Conservation (phyloP, 2,329 filamentous ascomycete species). For the Curvularia lunata region DNA sequence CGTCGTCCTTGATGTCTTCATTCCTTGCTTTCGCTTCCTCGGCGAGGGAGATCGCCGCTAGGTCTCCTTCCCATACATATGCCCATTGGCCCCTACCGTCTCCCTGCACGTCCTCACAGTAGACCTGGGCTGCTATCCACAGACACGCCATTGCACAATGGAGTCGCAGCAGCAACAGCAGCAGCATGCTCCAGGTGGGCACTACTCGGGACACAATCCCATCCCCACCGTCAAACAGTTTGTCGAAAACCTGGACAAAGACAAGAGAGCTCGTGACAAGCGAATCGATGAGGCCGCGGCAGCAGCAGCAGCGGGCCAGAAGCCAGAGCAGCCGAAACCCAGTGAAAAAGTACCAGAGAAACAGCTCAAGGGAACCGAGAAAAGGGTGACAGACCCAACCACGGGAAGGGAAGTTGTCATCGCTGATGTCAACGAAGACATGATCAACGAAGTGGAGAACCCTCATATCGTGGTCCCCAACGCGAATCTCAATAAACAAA, state of each 20-base stretch:
- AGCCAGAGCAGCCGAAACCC: constrained; percentile 35
- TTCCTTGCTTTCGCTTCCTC: constrained; percentile 29
- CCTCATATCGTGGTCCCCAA: constrained; percentile 85
- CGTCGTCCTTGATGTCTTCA: constrained; percentile 9
- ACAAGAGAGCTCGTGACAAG: constrained; percentile 78
- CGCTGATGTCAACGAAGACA: constrained; percentile 75
- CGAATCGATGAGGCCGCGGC: constrained; percentile 64
- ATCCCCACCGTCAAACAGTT: constrained; percentile 89
- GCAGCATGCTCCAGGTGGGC: constrained; percentile 61
- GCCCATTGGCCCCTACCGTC: constrained; percentile 4
- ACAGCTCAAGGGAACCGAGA: constrained; percentile 57
- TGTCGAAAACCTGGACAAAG: constrained; percentile 75
- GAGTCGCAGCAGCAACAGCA: constrained; percentile 55
- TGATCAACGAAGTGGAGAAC: constrained; percentile 73
- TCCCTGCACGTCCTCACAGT: constrained; percentile 6
- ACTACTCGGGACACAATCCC: constrained; percentile 83
- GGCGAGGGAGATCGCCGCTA: constrained; percentile 13
- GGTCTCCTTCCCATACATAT: background rate
- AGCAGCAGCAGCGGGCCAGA: constrained; percentile 20
- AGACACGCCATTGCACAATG: constrained; percentile 8
- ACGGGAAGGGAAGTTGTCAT: constrained; percentile 87
- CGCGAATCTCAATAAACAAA: constrained; percentile 79
- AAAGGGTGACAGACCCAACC: constrained; percentile 80
- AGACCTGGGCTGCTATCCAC: constrained; percentile 6
- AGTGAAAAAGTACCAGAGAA: constrained; percentile 56